These are phyloP conservation scores for Sabuloglossum arenarium DNA, from an alignment of 495 filamentous ascomycete genomes.

Conservation along the genomic window DNA sequence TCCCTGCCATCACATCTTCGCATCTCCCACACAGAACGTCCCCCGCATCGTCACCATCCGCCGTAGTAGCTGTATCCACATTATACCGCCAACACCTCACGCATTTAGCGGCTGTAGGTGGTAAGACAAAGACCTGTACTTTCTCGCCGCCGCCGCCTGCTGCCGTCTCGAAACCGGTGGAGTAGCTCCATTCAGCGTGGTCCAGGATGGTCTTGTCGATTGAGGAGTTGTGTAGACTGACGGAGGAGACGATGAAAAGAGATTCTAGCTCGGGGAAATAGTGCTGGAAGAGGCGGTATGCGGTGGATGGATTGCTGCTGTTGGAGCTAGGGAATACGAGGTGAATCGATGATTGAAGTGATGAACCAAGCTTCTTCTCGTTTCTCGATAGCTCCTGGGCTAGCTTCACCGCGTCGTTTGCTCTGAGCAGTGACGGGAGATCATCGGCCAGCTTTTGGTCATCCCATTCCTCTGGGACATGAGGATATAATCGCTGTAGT, in stretches of 20 bases:
- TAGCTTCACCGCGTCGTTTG: conserved; percentile 40
- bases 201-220: conserved; percentile 14
- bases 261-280: conserved; percentile 42
- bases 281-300: conserved; percentile 22
- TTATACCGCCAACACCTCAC: conserved; percentile 74
- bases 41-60: too few relatives aligned
- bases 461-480: conserved; percentile 19
- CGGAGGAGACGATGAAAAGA: conserved; percentile 59
- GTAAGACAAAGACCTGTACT: conserved; percentile 37
- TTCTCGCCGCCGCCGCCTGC: conserved; percentile 20
- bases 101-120: conserved; percentile 54
- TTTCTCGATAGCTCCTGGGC: conserved; percentile 30
- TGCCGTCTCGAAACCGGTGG: conserved; percentile 28
- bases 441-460: conserved; percentile 22
- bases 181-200: conserved; percentile 32
- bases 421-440: conserved; percentile 34
- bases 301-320: background rate
- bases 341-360: conserved; percentile 46
- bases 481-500: conserved; percentile 10
- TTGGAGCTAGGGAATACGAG: conserved; percentile 11
- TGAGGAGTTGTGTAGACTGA: conserved; percentile 23
- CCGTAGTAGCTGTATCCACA: conserved; percentile 8
- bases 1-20: background rate
- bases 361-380: conserved; percentile 30
- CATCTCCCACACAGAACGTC: background rate